Percentiles rank a stretch among this genome's conserved stretches.
phyloP scores from a whole-genome alignment of 2,329 filamentous ascomycete genomes.

The Trichoderma brevicompactum region DNA sequence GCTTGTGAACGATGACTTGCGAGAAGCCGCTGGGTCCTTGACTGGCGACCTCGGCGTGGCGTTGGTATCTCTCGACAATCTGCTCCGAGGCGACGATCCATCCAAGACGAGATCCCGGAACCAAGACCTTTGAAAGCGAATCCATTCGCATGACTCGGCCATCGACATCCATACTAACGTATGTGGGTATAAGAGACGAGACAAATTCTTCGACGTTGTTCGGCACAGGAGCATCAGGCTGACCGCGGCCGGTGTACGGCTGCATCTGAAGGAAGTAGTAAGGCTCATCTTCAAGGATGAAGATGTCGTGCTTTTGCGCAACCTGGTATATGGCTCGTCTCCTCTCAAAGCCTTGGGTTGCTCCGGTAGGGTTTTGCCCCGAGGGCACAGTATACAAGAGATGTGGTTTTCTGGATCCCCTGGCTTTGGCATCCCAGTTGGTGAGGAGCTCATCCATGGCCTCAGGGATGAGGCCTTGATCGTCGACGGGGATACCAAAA shows the following conservation, averaged over 20 bases:
- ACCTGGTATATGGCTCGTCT: conserved; percentile 75
- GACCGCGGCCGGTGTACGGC: conserved; percentile 64
- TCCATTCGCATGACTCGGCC: conserved; percentile 89
- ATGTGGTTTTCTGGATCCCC: conserved; percentile 56
- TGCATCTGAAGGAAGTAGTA: conserved; percentile 95
- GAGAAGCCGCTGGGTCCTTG: conserved; percentile 86
- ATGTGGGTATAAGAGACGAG: conserved; percentile 62
- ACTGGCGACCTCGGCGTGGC: conserved; percentile 80
- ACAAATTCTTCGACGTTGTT: conserved; percentile 73
- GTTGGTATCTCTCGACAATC: conserved; percentile 79
- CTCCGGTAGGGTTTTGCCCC: conserved; percentile 89
- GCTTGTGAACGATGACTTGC: conserved; percentile 82
- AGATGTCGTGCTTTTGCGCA: conserved; percentile 81
- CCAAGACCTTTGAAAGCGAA: conserved; percentile 89
- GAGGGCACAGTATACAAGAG: conserved; percentile 68
- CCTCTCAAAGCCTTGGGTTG: conserved; percentile 72
- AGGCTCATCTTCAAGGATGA: conserved; percentile 89
- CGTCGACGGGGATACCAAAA: conserved; percentile 57
- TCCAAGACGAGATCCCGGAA: conserved; percentile 79
- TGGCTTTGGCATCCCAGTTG: conserved; percentile 52
- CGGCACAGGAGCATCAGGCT: conserved; percentile 59
- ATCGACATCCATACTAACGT: conserved; percentile 80
- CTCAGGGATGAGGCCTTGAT: conserved; percentile 57
- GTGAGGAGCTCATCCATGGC: conserved; percentile 56
- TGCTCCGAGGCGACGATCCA: conserved; percentile 91